Evolutionary conservation across 768 basidiomycete species (phyloP).

Genomic region (Lentinus tigrinus): DNA sequence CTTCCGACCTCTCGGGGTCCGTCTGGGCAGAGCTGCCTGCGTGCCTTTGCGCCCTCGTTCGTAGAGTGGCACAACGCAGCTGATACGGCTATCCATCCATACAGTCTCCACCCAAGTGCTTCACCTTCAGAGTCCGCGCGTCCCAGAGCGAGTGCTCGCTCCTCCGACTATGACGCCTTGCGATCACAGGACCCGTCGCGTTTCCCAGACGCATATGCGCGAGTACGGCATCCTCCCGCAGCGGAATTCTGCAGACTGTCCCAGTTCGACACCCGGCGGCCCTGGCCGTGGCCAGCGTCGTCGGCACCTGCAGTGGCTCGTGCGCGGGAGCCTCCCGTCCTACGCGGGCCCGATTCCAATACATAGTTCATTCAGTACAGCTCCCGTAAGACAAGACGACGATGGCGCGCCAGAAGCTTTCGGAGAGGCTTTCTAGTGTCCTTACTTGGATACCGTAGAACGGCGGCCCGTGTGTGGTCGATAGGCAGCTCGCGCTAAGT

Average conservation of each 20-base stretch:
- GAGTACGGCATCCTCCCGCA: slow-evolving; percentile 11
- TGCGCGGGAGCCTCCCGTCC: neutral
- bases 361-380: too few relatives aligned
- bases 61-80: neutral
- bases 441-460: neutral
- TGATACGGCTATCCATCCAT: neutral
- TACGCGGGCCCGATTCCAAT: neutral
- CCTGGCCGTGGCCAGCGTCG: neutral
- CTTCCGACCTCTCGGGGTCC: slow-evolving; percentile 8
- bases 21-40: too few relatives aligned
- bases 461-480: neutral
- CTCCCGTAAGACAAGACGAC: neutral
- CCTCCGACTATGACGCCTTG: neutral
- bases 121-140: neutral
- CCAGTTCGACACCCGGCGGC: neutral
- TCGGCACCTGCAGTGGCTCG: neutral
- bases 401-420: neutral
- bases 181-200: slow-evolving; percentile 1
- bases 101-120: neutral
- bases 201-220: neutral
- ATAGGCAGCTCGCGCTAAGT: too few relatives aligned
- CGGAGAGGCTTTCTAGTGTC: neutral
- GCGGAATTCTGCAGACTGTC: neutral
- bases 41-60: too few relatives aligned
- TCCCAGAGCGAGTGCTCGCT: neutral